These are phyloP conservation scores for Cucurbita pepo DNA, from an alignment of 306 rosid genomes.

Conservation along the genomic window DNA sequence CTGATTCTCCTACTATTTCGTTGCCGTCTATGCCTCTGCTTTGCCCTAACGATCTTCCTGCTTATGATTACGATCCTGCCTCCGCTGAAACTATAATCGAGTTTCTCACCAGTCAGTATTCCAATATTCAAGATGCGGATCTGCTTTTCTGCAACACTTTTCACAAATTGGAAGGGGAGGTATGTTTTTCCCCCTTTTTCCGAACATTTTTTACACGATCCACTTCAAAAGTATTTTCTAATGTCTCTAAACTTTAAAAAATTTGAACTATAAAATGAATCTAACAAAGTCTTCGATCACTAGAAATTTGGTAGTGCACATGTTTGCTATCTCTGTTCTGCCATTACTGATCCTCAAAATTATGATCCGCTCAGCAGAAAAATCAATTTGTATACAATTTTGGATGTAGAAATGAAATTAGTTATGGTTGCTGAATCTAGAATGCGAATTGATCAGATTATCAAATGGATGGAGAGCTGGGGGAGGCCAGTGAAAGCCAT, in stretches of 20 bases:
- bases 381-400: not conserved
- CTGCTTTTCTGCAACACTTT: slow-evolving; percentile 4
- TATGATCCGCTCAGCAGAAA: too few species aligned
- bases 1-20: not conserved
- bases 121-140: slow-evolving; percentile 4
- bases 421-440: not conserved
- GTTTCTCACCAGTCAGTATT: not conserved
- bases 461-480: slow-evolving; percentile 9
- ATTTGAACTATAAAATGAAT: too few species aligned
- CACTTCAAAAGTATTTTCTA: too few species aligned
- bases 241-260: too few species aligned
- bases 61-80: not conserved
- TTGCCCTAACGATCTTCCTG: not conserved
- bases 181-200: not conserved
- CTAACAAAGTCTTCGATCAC: too few species aligned
- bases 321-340: too few species aligned
- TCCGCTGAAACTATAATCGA: not conserved
- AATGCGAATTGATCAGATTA: not conserved
- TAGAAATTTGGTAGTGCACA: too few species aligned
- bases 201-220: too few species aligned
- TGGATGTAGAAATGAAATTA: not conserved
- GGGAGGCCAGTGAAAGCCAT: slow-evolving; percentile 4
- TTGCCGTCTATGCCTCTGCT: slow-evolving; percentile 8
- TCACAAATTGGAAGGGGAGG: slow-evolving; percentile 8
- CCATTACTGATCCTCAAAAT: too few species aligned